Evolutionary conservation across 1,284 basidiomycete species (phyloP), one percentile per base, ranked within the genome.

Genomic region (Apiotrichum mycotoxinovorans): DNA sequence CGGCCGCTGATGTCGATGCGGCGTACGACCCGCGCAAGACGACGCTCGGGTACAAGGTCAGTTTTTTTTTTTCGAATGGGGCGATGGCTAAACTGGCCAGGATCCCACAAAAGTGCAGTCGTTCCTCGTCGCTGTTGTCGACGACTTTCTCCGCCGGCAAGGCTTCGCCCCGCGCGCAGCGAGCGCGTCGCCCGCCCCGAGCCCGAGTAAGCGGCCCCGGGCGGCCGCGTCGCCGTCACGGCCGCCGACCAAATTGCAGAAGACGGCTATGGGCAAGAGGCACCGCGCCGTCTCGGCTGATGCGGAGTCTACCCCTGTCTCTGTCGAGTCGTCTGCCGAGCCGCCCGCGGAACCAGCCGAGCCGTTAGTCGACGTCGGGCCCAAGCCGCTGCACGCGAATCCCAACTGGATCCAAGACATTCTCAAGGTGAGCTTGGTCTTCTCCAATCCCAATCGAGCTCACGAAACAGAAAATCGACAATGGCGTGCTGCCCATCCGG

Each of bases 1-100:
- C 89, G 41, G 75, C 83, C 1, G 75, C 79, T 20, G 78, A 85
- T 30, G 79, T 94, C 14, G 90, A 94, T 68, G 87, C 88, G 57
- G 84, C 83, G 57, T 70, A 91, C 25, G 88, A 89, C 62, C 89
- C 91, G 17, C 78, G 83, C 14, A 95, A 93, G 77, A 76, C 80
- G 9, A 70, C 79, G 8, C 79, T 92, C 30, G 83, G 86, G 51
- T 80, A 92, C 55, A 80, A 83, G 75, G 91, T 90, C 67, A 62
- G 79, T 38, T 43, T 18, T 65, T n/a, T n/a, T n/a, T n/a, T n/a
- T n/a, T n/a, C n/a, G n/a, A n/a, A n/a, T n/a, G n/a, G 34, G 0
- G 20, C 5, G 27, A 15, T 27, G 12, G 25, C 22, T 38, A 27
- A 22, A 23, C n/a, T 56, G 42, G 11, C 38, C 47, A 43, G 50